These are phyloP conservation scores for Chalaropsis thielavioides DNA, from an alignment of 2,329 filamentous ascomycete genomes.

Conservation along the genomic window DNA sequence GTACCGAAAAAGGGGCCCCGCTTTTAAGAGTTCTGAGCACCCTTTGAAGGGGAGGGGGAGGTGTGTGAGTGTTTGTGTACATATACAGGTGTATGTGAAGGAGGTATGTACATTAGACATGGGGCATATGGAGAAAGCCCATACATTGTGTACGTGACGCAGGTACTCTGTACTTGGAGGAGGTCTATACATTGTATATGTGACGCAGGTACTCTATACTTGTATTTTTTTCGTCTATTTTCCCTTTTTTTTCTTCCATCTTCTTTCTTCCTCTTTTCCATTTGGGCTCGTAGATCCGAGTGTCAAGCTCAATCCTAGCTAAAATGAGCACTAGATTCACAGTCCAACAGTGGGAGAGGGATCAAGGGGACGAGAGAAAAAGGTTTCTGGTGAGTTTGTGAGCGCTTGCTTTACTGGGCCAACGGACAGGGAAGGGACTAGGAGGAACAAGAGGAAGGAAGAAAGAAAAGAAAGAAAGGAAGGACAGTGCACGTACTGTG, in stretches of 20 bases:
- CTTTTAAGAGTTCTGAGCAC: background rate
- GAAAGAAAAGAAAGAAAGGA: background rate
- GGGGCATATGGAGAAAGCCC: too few species aligned
- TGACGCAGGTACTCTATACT: too few species aligned
- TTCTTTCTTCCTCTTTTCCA: too few species aligned
- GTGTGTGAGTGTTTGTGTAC: background rate
- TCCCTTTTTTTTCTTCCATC: too few species aligned
- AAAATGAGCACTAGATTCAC: background rate
- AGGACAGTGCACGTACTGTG: background rate
- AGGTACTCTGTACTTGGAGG: too few species aligned
- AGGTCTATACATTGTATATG: too few species aligned
- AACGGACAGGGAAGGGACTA: conserved; percentile 4
- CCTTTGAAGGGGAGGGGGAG: background rate
- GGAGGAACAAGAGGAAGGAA: background rate
- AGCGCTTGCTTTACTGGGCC: conserved; percentile 5
- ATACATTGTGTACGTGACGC: too few species aligned
- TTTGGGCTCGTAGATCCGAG: too few species aligned
- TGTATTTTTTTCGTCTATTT: background rate
- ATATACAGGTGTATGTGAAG: background rate
- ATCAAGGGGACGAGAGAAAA: background rate
- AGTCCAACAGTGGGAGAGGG: too few species aligned
- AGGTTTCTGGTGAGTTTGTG: background rate
- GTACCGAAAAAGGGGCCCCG: conserved; percentile 9
- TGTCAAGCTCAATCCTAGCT: background rate
- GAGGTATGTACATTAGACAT: background rate